phyloP scores from a whole-genome alignment of 1,284 basidiomycete species.

The Earliella scabrosa region DNA sequence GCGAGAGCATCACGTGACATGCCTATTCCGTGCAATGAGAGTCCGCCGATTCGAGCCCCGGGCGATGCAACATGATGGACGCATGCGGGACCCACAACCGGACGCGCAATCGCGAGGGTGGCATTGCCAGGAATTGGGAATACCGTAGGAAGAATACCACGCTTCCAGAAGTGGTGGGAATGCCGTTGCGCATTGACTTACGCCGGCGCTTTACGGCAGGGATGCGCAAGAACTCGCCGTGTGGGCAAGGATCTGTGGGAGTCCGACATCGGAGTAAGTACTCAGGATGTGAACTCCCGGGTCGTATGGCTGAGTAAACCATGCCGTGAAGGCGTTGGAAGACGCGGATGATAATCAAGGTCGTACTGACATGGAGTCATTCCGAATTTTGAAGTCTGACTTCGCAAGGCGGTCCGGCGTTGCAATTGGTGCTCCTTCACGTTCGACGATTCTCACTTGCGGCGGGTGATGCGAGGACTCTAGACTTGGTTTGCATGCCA shows the following conservation, averaged over 20 bases:
- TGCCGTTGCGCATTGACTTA: background rate
- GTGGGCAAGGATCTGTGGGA: conserved; percentile 21
- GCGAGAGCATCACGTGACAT: conserved; percentile 23
- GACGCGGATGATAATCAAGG: too few relatives aligned
- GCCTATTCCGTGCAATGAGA: conserved; percentile 13
- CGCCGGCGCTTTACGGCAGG: background rate
- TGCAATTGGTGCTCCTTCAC: too few relatives aligned
- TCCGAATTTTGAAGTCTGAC: too few relatives aligned
- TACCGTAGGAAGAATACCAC: background rate
- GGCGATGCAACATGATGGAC: conserved; percentile 15
- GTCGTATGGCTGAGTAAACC: too few relatives aligned
- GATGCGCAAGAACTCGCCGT: background rate
- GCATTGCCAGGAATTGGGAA: conserved; percentile 7
- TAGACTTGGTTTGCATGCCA: too few relatives aligned
- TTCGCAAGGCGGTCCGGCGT: too few relatives aligned
- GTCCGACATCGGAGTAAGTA: too few relatives aligned
- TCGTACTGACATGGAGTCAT: too few relatives aligned
- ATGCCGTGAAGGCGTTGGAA: too few relatives aligned
- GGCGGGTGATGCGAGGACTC: too few relatives aligned
- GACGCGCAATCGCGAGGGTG: conserved; percentile 1
- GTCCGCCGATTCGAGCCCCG: conserved; percentile 11
- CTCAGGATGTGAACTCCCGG: too few relatives aligned
- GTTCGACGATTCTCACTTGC: too few relatives aligned
- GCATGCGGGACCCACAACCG: conserved; percentile 11
- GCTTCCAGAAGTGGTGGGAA: background rate